Evolutionary conservation across 768 basidiomycete species (phyloP), one percentile per base, ranked within the genome.

Genomic region (Scleroderma bovista): DNA sequence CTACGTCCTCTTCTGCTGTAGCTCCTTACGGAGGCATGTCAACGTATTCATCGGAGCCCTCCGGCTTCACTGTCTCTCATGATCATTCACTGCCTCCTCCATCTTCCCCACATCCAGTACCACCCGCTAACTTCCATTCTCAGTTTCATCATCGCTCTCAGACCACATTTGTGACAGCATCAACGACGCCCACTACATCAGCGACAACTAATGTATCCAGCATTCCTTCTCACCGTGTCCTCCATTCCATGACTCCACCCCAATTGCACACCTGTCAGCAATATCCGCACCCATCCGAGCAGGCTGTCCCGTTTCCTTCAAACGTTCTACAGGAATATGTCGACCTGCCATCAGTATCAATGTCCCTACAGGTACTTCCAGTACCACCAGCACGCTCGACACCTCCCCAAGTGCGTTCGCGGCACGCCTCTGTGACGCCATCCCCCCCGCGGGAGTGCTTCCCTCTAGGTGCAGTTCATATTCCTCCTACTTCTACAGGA

Each of bases 1-100:
- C 74, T 23, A 73, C 40, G 40, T n/a, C 26, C 29, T 12, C 48
- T 47, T 58, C 68, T n/a, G 49, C 66, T 34, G 59, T 73, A 12
- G 65, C 74, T 6, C 63, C 67, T 44, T 76, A 74, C 55, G 57
- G 57, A 13, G 50, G 67, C 17, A 49, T 70, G 45, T 51, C 70
- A 19, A 62, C 73, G 11, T 72, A 74, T 53, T 60, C 68, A 16
- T 58, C 69, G 9, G 65, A 65, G 26, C 59, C 60, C 26, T 60
- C 65, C 11, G 51, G 56, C 34, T 70, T 66, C 49, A 44, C 44
- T 24, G 66, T 72, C 19, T 58, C 69, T 47, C 56, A 70, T n/a
- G 72, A 77, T 38, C 76, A 77, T 56, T 69, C 74, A 16, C 71
- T 55, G n/a, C 63, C 57, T 24, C 53, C 59, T 22, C 55, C 59